Evolutionary conservation across 441 rosid genomes (phyloP), one percentile per base, ranked within the genome.

Genomic region (Erodium moschatum): DNA sequence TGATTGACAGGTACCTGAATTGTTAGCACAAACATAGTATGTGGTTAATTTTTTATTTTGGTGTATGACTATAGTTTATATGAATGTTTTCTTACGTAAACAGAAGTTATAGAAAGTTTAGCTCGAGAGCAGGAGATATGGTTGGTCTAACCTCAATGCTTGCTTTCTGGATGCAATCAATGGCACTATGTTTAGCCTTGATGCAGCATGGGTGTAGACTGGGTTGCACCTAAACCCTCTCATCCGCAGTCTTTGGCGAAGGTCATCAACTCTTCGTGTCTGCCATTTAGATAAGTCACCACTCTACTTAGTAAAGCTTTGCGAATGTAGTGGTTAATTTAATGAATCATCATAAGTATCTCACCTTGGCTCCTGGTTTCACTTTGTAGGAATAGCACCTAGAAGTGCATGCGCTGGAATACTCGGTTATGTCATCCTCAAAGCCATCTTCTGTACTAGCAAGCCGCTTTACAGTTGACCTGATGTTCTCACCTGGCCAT

Each of bases 401-500:
- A 54, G 92, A 79, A 68, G 83, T 79, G 73, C 86, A 77, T 65
- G 86, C 86, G 16, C 72, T 81, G 20, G 27, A 64, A 72, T 72
- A 67, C 80, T 86, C 91, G 13, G 48, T 52, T 69, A 87, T 70
- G 68, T 81, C 86, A 70, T 83, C 86, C 70, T 86, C 86, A n/a
- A 71, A 71, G 48, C 73, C 84, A 71, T 85, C 82, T 72, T 87
- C 96, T 9, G 69, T 58, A 69, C 77, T 78, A 38, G 86, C 87
- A 70, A 91, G 84, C 80, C 87, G 78, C 69, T 71, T 68, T 38
- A 78, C 81, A 66, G 76, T 79, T 1, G 89, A 83, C 70, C 79
- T 80, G 66, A 89, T 78, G 70, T 82, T 82, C 77, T 91, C 96
- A 77, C 92, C 89, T 10, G 96, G 94, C 94, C 94, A 91, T 80